A percentile compares a stretch with the other conserved stretches of the same genome.
phyloP scores from a whole-genome alignment of 2,329 filamentous ascomycete species.

The Claviceps maximensis region DNA sequence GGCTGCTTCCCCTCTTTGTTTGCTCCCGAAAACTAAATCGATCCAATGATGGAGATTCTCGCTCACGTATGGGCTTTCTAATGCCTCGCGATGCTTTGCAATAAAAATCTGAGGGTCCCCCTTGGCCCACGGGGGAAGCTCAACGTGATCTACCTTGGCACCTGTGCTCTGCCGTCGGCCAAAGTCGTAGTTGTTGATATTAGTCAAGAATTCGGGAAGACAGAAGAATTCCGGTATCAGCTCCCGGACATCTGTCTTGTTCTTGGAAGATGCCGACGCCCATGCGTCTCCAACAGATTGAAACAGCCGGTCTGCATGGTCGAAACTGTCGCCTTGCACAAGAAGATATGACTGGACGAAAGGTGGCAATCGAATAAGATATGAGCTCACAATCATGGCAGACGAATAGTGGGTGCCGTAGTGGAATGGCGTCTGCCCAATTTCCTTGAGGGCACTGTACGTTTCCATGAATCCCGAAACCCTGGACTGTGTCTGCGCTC shows the following conservation, averaged over 20 bases:
- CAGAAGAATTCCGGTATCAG: slow-evolving; percentile 97
- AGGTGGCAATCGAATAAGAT: slow-evolving; percentile 85
- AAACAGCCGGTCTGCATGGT: slow-evolving; percentile 90
- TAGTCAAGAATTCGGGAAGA: slow-evolving; percentile 86
- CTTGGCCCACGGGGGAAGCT: slow-evolving; percentile 92
- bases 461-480: slow-evolving; percentile 71
- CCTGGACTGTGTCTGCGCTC: slow-evolving; percentile 66
- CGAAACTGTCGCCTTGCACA: slow-evolving; percentile 89
- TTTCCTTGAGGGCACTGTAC: slow-evolving; percentile 79
- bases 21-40: slow-evolving; percentile 84
- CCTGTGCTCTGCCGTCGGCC: slow-evolving; percentile 71
- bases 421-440: slow-evolving; percentile 87
- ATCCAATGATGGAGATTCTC: slow-evolving; percentile 89
- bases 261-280: slow-evolving; percentile 77
- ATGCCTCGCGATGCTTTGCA: slow-evolving; percentile 83
- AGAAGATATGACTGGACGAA: slow-evolving; percentile 94
- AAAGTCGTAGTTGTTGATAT: slow-evolving; percentile 90
- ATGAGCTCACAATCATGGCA: slow-evolving; percentile 96
- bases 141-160: slow-evolving; percentile 69
- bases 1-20: slow-evolving; percentile 86
- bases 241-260: slow-evolving; percentile 89
- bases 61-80: slow-evolving; percentile 88
- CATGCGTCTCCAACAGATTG: slow-evolving; percentile 86
- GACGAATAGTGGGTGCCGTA: slow-evolving; percentile 98
- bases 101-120: slow-evolving; percentile 94